Evolutionary conservation across 768 basidiomycete genomes (phyloP).

Genomic region (Favolaschia claudopus): DNA sequence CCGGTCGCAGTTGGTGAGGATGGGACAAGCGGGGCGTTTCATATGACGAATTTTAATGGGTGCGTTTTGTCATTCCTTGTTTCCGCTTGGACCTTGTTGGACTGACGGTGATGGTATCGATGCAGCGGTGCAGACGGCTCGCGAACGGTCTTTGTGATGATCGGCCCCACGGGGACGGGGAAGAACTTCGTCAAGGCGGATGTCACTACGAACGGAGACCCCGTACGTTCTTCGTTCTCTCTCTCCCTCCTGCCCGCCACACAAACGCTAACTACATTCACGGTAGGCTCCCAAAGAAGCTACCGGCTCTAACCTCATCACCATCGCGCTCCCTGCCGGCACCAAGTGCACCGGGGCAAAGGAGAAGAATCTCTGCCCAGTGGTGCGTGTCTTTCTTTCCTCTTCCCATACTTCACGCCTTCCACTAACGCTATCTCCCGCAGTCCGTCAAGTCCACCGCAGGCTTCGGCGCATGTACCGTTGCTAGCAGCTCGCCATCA

Average conservation of each 20-base stretch:
- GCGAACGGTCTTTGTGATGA: slow-evolving; percentile 15
- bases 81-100: not conserved
- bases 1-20: slow-evolving; percentile 6
- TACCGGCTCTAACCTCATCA: slow-evolving; percentile 32
- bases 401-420: not conserved
- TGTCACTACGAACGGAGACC: slow-evolving; percentile 19
- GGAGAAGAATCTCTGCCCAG: slow-evolving; percentile 37
- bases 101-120: too few species aligned
- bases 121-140: slow-evolving; percentile 21
- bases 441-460: slow-evolving; percentile 36
- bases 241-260: not conserved
- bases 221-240: not conserved
- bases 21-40: slow-evolving; percentile 10
- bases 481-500: too few species aligned
- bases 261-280: not conserved
- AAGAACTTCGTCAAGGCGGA: slow-evolving; percentile 16
- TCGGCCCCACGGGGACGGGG: slow-evolving; percentile 17
- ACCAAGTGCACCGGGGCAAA: slow-evolving; percentile 42
- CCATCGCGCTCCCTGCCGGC: slow-evolving; percentile 35
- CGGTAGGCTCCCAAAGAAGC: slow-evolving; percentile 6
- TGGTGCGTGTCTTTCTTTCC: slow-evolving; percentile 7
- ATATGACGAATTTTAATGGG: slow-evolving; percentile 24
- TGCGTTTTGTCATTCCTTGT: not conserved
- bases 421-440: not conserved
- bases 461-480: slow-evolving; percentile 48